A percentile compares a stretch with the other conserved stretches of the same genome.
Conservation (phyloP, 1,284 basidiomycete species). For the Leccinum griseonigrum region DNA sequence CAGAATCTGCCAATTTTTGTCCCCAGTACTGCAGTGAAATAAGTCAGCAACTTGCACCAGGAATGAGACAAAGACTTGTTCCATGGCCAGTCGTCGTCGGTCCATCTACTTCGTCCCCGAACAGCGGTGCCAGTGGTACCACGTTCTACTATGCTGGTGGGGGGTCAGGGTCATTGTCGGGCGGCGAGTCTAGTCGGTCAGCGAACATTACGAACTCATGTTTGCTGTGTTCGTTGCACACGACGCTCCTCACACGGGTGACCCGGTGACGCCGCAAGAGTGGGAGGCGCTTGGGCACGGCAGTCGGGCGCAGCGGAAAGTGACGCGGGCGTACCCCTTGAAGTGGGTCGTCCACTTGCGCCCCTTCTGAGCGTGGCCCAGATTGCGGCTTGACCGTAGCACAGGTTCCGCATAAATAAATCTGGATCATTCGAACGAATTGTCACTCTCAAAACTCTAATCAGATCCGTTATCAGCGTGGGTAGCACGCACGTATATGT, state of each 20-base stretch:
- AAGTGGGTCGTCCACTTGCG: neutral
- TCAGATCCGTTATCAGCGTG: neutral
- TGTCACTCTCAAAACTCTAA: neutral
- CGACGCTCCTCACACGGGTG: constrained; percentile 52
- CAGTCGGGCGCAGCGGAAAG: constrained; percentile 49
- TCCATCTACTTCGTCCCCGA: constrained; percentile 27
- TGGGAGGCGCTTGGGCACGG: constrained; percentile 60
- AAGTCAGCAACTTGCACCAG: neutral
- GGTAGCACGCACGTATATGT: neutral
- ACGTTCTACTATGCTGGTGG: constrained; percentile 27
- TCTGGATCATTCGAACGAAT: neutral
- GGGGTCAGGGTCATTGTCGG: constrained; percentile 30
- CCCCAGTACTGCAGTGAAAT: constrained; percentile 5
- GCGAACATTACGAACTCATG: constrained; percentile 57
- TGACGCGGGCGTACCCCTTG: constrained; percentile 51
- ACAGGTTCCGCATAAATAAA: neutral
- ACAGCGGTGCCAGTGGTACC: constrained; percentile 4
- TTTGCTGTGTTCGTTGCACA: constrained; percentile 58
- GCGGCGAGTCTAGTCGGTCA: constrained; percentile 30
- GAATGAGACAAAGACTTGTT: constrained; percentile 21
- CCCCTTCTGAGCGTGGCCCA: neutral
- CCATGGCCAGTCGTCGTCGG: constrained; percentile 55
- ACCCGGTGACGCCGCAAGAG: constrained; percentile 47
- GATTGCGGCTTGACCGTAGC: neutral
- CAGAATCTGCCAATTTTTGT: constrained; percentile 11